These are phyloP conservation scores for Thermomucor indicae-seudaticae DNA, from an alignment of 371 early-diverging fungal genomes.

Conservation along the genomic window DNA sequence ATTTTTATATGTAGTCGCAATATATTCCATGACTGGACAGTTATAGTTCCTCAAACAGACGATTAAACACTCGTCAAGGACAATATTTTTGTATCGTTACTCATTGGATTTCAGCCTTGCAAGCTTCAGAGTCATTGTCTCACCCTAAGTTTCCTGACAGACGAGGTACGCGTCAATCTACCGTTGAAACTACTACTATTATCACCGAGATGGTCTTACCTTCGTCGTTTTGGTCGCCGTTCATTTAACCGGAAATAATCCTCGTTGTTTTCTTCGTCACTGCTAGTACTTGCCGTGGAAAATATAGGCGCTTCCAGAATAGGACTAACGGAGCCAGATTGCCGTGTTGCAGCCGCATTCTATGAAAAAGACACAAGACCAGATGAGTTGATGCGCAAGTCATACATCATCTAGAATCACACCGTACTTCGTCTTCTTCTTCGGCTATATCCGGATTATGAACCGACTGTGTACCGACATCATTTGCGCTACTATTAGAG, in stretches of 20 bases:
- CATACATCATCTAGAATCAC: background rate
- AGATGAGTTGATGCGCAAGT: background rate
- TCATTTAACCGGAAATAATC: background rate
- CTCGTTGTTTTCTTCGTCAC: slow-evolving; percentile 4
- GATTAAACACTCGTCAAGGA: too few relatives aligned
- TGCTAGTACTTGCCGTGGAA: slow-evolving; percentile 5
- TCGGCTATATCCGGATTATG: background rate
- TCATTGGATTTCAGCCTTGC: slow-evolving; percentile 5
- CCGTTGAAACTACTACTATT: background rate
- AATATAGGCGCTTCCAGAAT: slow-evolving; percentile 12
- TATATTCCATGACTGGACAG: too few relatives aligned
- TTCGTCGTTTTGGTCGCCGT: background rate
- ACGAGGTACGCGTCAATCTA: background rate
- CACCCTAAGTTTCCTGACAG: slow-evolving; percentile 8
- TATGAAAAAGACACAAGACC: background rate
- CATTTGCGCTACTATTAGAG: background rate
- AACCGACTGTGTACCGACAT: background rate
- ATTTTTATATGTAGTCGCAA: background rate
- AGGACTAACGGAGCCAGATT: slow-evolving; percentile 11
- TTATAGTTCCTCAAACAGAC: too few relatives aligned
- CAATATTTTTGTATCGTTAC: background rate
- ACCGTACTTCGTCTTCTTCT: background rate
- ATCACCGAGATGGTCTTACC: background rate
- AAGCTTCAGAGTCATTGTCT: background rate
- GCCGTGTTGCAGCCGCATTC: background rate